Base-by-base conservation (phyloP, 1,284 basidiomycete genomes). In the Volvariella surrecta region DNA sequence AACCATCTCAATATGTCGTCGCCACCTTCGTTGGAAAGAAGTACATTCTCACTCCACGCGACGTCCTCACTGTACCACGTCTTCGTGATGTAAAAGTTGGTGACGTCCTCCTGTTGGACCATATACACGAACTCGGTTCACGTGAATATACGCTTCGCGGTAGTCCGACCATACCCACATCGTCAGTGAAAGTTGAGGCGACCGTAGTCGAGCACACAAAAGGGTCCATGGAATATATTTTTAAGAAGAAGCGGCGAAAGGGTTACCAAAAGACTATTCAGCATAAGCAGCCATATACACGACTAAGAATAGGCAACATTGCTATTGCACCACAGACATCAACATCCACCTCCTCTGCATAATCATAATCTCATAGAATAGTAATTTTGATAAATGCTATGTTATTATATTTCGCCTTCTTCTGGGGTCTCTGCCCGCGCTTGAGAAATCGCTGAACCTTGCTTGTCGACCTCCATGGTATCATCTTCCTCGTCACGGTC, bases 171-270 rank as follows among this genome's bases (percentile, higher is more conserved):
- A 71, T 89, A 30, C 73, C 79, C 1, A 54, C 73, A 13, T 67
- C 69, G 39, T 66, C 76, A 37, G 82, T 96, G 48, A 70, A 73
- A 47, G 85, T 94, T 34, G 73, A 85, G 49, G 85, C 92, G 16
- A 95, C 92, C 13, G 92, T 99, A 10, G 68, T 98, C 38, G 95
- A 99, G 64, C 93, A 99, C 60, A 98, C 95, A 30, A 96, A 94
- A 64, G 89, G 90, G 13, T 77, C 76, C 40, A 83, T 98, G 82
- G 89, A 95, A 64, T 76, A 74, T 52, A 88, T 91, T 43, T 77
- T 93, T 63, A 96, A 97, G 70, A 95, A 93, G 73, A 99, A 98
- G 73, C 71, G 92, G 63, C 83, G 95, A 79, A 98, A 98, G 72
- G 93, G 94, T 11, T 98, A 98, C 69, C 70, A 71, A 55, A 73